Conservation (phyloP, 305 asterid genomes). For the Fraxinus sp. region DNA sequence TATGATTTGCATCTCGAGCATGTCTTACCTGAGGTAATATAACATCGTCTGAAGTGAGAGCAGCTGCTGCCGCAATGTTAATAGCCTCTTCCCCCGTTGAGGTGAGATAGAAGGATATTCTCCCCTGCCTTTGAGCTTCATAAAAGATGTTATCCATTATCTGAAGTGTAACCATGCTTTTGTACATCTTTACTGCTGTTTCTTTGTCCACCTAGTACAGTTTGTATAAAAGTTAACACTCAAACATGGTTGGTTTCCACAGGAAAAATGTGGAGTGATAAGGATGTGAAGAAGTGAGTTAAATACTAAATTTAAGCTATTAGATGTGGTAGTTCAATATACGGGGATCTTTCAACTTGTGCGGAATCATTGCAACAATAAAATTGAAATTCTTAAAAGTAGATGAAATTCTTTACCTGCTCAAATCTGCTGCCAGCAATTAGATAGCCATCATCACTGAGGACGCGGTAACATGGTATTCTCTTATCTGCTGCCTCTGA, state of each 20-base stretch:
- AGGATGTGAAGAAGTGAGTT: not conserved
- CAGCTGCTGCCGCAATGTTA: conserved; percentile 90
- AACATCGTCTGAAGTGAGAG: conserved; percentile 65
- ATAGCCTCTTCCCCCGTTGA: conserved; percentile 85
- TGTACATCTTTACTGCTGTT: conserved; percentile 69
- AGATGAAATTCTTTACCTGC: conserved; percentile 40
- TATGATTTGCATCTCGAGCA: not conserved
- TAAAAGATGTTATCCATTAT: conserved; percentile 67
- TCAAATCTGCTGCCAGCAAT: conserved; percentile 43
- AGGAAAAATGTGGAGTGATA: not conserved
- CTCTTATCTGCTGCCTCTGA: conserved; percentile 58
- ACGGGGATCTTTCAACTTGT: not conserved
- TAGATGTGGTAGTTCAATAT: not conserved
- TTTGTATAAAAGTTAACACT: not conserved
- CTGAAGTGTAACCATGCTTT: conserved; percentile 76
- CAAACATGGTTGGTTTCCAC: not conserved
- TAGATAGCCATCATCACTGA: conserved; percentile 66
- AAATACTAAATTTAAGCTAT: not conserved
- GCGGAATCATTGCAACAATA: not conserved
- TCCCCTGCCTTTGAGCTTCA: conserved; percentile 94
- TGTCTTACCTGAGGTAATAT: conserved; percentile 66
- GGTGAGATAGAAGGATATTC: conserved; percentile 79
- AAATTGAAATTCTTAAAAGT: not conserved
- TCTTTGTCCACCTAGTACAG: conserved; percentile 60
- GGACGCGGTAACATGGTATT: conserved; percentile 83